phyloP scores from a whole-genome alignment of 2,329 filamentous ascomycete genomes.

The Arachnopeziza araneosa region DNA sequence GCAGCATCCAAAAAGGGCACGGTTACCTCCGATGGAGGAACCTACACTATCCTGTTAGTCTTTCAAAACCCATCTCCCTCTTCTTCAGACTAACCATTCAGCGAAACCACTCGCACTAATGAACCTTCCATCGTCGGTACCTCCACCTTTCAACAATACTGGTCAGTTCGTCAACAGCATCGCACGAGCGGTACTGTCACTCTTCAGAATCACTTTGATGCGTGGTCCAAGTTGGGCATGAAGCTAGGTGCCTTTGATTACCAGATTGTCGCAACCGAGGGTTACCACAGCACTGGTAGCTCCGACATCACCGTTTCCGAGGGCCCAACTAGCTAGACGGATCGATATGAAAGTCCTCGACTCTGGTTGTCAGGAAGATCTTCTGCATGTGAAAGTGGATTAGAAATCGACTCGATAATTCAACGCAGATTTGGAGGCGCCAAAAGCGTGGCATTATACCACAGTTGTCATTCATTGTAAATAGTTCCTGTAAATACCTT shows the following conservation, averaged over 20 bases:
- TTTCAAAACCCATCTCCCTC: not conserved
- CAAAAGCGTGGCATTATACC: not conserved
- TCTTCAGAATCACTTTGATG: slow-evolving; percentile 45
- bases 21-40: slow-evolving; percentile 45
- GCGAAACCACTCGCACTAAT: slow-evolving; percentile 25
- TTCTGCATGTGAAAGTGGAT: not conserved
- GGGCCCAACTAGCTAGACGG: not conserved
- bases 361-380: not conserved
- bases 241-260: slow-evolving; percentile 43
- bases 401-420: not conserved
- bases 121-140: slow-evolving; percentile 33
- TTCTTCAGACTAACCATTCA: not conserved
- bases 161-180: slow-evolving; percentile 44
- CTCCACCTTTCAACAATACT: slow-evolving; percentile 46
- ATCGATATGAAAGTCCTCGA: not conserved
- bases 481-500: not conserved
- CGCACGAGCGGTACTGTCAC: slow-evolving; percentile 45
- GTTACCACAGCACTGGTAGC: not conserved
- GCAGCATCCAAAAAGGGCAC: slow-evolving; percentile 43
- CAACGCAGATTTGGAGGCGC: not conserved
- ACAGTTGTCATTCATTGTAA: not conserved
- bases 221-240: slow-evolving; percentile 43
- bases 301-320: not conserved
- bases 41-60: slow-evolving; percentile 38
- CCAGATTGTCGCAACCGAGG: slow-evolving; percentile 41